A percentile compares a stretch with the other conserved stretches of the same genome.
Conservation (phyloP, 2,329 filamentous ascomycete genomes). For the Diaporthe sp. region DNA sequence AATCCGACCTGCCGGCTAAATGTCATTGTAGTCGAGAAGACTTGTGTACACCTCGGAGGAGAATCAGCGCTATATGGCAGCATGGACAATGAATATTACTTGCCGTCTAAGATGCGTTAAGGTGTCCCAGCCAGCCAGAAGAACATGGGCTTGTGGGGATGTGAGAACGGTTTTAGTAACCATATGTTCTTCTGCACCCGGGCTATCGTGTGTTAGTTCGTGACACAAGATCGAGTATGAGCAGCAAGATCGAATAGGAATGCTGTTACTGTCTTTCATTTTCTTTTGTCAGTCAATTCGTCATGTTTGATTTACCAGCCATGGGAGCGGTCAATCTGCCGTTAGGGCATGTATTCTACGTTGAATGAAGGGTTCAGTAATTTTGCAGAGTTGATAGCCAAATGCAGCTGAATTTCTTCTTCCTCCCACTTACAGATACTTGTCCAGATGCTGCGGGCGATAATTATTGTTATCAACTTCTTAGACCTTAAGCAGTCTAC, state of each 20-base stretch:
- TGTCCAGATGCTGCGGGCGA: background rate
- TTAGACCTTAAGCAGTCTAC: no score
- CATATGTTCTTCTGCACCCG: background rate
- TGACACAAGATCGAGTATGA: background rate
- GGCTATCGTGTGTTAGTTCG: background rate
- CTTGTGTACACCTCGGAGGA: background rate
- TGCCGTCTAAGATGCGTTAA: background rate
- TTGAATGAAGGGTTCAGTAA: no score
- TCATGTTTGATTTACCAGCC: no score
- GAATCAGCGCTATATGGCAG: rapidly evolving
- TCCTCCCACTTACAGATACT: no score
- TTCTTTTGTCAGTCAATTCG: no score
- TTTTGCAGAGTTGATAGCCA: background rate
- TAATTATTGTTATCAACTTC: no score
- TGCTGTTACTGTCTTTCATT: no score
- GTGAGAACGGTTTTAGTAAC: background rate
- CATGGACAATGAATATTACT: background rate
- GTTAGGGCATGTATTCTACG: no score
- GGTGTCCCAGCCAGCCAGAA: background rate
- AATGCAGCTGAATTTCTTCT: no score
- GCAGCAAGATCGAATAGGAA: no score
- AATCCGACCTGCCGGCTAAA: background rate
- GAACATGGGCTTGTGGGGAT: no score
- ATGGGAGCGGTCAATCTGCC: no score
- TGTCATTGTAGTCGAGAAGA: background rate